phyloP scores from a whole-genome alignment of 2,329 filamentous ascomycete genomes.

The Onygenales sp. region DNA sequence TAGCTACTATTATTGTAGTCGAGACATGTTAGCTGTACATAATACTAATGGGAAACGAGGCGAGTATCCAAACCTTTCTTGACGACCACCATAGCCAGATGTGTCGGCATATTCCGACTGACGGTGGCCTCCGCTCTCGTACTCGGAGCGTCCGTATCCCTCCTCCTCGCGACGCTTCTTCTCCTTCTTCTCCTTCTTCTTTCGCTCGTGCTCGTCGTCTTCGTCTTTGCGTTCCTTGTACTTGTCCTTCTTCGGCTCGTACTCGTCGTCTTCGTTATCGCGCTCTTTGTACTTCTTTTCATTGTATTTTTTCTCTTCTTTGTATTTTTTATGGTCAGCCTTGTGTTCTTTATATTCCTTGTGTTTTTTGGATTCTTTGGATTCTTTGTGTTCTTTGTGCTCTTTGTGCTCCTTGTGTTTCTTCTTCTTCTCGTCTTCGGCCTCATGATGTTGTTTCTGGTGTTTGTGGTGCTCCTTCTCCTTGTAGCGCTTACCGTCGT shows the following conservation, averaged over 20 bases:
- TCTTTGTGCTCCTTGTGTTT: slow-evolving; percentile 8
- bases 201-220: slow-evolving; percentile 1
- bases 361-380: slow-evolving; percentile 1
- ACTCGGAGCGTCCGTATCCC: slow-evolving; percentile 10
- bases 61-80: slow-evolving; percentile 3
- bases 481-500: slow-evolving; percentile 43
- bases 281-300: slow-evolving; percentile 2
- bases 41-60: neutral
- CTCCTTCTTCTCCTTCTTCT: slow-evolving; percentile 8
- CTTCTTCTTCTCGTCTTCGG: slow-evolving; percentile 3
- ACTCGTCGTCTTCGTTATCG: neutral
- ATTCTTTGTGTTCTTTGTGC: slow-evolving; percentile 7
- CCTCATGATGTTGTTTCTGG: neutral
- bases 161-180: slow-evolving; percentile 10
- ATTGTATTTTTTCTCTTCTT: neutral
- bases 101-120: slow-evolving; percentile 4
- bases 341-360: slow-evolving; percentile 7
- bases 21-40: neutral
- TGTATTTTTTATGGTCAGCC: neutral
- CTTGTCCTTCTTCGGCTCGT: neutral
- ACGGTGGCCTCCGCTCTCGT: slow-evolving; percentile 1
- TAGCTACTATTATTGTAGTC: neutral
- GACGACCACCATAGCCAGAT: slow-evolving; percentile 1
- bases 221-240: neutral
- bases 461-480: neutral